Evolutionary conservation across 306 rosid species (phyloP).

Genomic region (Castanospermum australe): DNA sequence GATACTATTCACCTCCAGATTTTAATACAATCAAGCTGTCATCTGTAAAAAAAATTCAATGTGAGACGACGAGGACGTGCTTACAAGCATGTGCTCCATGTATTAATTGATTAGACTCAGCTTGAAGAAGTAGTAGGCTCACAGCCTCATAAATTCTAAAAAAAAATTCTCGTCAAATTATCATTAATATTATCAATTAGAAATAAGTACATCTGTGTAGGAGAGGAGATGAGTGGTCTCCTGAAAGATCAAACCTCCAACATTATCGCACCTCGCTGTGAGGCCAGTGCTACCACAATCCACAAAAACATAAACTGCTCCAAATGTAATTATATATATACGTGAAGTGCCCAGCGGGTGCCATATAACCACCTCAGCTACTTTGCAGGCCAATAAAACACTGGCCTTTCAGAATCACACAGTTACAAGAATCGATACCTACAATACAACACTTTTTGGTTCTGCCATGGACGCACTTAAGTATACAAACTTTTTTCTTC

Average conservation of each 20-base stretch:
- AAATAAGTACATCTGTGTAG: constrained; percentile 4
- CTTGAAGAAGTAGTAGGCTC: neutral
- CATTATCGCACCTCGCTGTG: too few relatives aligned
- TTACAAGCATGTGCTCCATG: neutral
- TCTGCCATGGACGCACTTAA: constrained; percentile 9
- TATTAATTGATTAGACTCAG: neutral
- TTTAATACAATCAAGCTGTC: neutral
- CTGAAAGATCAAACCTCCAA: too few relatives aligned
- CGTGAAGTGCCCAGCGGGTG: constrained; percentile 48
- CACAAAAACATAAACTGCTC: constrained; percentile 25
- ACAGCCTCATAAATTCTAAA: neutral
- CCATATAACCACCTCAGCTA: constrained; percentile 42
- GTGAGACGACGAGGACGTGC: neutral
- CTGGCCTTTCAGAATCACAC: constrained; percentile 36
- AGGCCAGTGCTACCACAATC: too few relatives aligned
- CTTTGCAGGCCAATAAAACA: constrained; percentile 37
- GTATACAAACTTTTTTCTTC: constrained; percentile 14
- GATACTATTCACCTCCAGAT: neutral
- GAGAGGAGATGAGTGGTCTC: too few relatives aligned
- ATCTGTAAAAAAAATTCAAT: neutral
- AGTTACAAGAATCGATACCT: constrained; percentile 28
- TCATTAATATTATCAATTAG: neutral
- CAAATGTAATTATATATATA: constrained; percentile 1
- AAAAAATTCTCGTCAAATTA: too few relatives aligned
- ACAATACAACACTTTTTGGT: neutral